Evolutionary conservation across 306 rosid genomes (phyloP), one percentile per base, ranked within the genome.

Genomic region (Trichosanthes cucumerina): DNA sequence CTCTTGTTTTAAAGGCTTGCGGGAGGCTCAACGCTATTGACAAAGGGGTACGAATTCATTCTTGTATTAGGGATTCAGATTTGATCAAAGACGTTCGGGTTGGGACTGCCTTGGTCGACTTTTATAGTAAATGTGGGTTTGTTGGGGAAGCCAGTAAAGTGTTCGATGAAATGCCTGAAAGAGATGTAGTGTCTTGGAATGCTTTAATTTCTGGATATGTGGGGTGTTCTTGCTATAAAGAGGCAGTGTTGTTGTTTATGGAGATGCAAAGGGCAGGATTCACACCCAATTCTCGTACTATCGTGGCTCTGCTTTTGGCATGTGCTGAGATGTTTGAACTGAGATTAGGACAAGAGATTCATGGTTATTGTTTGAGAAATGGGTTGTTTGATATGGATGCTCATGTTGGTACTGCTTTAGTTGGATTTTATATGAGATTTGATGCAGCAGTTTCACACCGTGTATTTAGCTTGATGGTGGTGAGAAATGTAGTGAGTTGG

Each of bases 1-100:
- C 90, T 80, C 86, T 83, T 14, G 84, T 87, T 54, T 62, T 87
- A 58, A 85, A 87, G 63, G 90, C 90, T 44, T 87, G 90, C 39
- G 78, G 81, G 12, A 81, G 74, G 80, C 59, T 85, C 31, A 62
- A 79, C 19, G 80, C 77, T 31, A 7, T 85, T 13, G 88, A 83
- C 58, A 83, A 71, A 39, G 88, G 87, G 59, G 84, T 59, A 77
- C 33, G 21, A 23, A 83, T 85, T 46, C 90, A 85, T 81, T 81
- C 73, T 36, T 23, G 28, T 9, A 81, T 83, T 44, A 14, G 54
- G 77, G 79, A 38, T 52, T 56, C 84, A 28, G 63, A 64, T 79
- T 72, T 81, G 80, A 54, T 79, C 0, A 5, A 4, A 24, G 83
- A 87, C 78, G 79, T 87, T 24, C 80, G 84, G 26, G 82, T 87